Conservation (phyloP, 441 rosid genomes). For the Eruca vesicaria region DNA sequence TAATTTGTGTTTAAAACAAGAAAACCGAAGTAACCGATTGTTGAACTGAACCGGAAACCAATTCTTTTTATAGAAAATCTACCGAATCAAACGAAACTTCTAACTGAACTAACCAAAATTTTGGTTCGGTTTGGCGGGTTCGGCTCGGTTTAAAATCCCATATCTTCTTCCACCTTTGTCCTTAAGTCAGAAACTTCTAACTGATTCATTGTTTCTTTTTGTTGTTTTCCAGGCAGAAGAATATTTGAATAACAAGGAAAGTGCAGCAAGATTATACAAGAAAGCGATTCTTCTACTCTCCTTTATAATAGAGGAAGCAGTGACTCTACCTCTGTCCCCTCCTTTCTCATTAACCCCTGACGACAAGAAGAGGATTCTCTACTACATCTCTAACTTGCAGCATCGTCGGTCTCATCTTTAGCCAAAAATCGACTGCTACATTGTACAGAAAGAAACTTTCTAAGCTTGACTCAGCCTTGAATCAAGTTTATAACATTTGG, state of each 20-base stretch:
- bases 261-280: conserved; percentile 58
- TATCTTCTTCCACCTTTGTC: neutral
- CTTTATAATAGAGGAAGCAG: conserved; percentile 68
- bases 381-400: conserved; percentile 59
- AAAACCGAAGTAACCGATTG: neutral
- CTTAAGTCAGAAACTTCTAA: conserved; percentile 1
- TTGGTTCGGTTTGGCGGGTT: neutral
- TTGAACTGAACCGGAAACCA: too few relatives aligned
- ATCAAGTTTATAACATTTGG: conserved; percentile 18
- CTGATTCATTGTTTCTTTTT: neutral
- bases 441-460: conserved; percentile 30
- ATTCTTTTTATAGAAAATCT: neutral
- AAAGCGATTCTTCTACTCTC: conserved; percentile 74
- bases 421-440: conserved; percentile 12
- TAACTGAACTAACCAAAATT: too few relatives aligned
- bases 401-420: conserved; percentile 52
- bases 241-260: conserved; percentile 51
- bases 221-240: conserved; percentile 55
- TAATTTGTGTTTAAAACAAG: neutral
- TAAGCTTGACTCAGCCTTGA: conserved; percentile 5
- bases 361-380: conserved; percentile 51
- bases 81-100: too few relatives aligned
- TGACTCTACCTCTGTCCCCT: conserved; percentile 56
- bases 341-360: conserved; percentile 54
- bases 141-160: neutral